A percentile compares a stretch with the other conserved stretches of the same genome.
Conservation (phyloP, 352 stramenopile genomes). For the Elongisporangium prolatum region DNA sequence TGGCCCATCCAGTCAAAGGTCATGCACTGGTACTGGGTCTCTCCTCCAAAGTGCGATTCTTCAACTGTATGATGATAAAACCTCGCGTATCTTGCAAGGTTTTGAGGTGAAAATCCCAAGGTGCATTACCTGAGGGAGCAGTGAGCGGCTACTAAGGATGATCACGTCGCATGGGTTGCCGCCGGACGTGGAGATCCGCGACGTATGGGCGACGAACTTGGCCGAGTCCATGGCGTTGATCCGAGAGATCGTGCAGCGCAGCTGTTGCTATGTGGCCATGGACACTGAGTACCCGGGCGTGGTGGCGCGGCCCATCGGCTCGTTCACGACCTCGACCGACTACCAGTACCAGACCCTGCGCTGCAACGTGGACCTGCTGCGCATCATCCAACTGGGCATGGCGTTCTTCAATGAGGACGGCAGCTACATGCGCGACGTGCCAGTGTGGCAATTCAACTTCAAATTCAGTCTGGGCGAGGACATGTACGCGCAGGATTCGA, state of each 20-base stretch:
- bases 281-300: slow-evolving; percentile 99
- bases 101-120: background rate
- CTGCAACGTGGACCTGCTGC: slow-evolving; percentile 98
- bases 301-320: slow-evolving; percentile 96
- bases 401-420: slow-evolving; percentile 96
- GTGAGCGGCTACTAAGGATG: slow-evolving; percentile 13
- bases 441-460: slow-evolving; percentile 99
- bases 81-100: background rate
- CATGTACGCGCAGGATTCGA: slow-evolving; percentile 99
- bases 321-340: slow-evolving; percentile 92
- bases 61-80: background rate
- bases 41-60: background rate
- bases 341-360: slow-evolving; percentile 99
- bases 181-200: slow-evolving; percentile 89
- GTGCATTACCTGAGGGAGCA: background rate
- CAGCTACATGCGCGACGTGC: slow-evolving; percentile 92
- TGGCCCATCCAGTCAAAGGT: background rate
- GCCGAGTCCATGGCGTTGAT: slow-evolving; percentile 96
- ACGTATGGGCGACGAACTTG: slow-evolving; percentile 93
- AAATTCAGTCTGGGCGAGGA: slow-evolving; percentile 97
- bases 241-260: slow-evolving; percentile 92
- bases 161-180: slow-evolving; percentile 49
- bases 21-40: background rate
- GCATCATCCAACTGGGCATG: slow-evolving; percentile 98
- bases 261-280: slow-evolving; percentile 97